Percentiles rank a stretch among this genome's conserved stretches.
Evolutionary conservation across 495 filamentous ascomycete species (phyloP).

Genomic region (Tuber magnatum): DNA sequence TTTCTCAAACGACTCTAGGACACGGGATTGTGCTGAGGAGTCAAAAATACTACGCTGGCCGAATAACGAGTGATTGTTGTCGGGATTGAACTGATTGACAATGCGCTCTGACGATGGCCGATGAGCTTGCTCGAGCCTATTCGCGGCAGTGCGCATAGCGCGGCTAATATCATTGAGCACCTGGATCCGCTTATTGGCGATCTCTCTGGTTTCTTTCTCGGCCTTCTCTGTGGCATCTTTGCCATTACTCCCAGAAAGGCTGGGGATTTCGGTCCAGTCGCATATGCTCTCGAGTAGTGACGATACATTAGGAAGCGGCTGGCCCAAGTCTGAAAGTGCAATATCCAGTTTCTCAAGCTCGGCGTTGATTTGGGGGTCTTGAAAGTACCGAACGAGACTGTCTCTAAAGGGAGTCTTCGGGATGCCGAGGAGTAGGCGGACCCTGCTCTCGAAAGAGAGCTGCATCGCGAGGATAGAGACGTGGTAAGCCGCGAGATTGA

Average conservation of each 20-base stretch:
- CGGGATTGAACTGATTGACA: conserved; percentile 19
- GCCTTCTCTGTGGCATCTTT: conserved; percentile 22
- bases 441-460: neutral
- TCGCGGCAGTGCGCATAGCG: conserved; percentile 24
- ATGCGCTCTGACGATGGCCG: conserved; percentile 10
- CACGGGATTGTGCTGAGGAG: conserved; percentile 23
- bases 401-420: conserved; percentile 6
- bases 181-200: conserved; percentile 22
- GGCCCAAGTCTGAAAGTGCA: neutral
- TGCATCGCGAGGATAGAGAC: neutral
- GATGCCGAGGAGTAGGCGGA: conserved; percentile 7
- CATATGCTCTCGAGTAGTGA: conserved; percentile 32
- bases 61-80: conserved; percentile 27
- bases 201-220: conserved; percentile 32
- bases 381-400: neutral
- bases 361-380: neutral
- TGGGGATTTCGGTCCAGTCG: conserved; percentile 34
- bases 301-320: conserved; percentile 18
- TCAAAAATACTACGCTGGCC: conserved; percentile 35
- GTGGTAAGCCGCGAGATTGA: neutral
- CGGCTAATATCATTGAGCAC: conserved; percentile 33
- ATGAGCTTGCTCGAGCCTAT: conserved; percentile 18
- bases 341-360: conserved; percentile 7
- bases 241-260: conserved; percentile 17
- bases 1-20: conserved; percentile 20